phyloP scores from a whole-genome alignment of 2,329 filamentous ascomycete species.

The Domatiomyces catenatus region DNA sequence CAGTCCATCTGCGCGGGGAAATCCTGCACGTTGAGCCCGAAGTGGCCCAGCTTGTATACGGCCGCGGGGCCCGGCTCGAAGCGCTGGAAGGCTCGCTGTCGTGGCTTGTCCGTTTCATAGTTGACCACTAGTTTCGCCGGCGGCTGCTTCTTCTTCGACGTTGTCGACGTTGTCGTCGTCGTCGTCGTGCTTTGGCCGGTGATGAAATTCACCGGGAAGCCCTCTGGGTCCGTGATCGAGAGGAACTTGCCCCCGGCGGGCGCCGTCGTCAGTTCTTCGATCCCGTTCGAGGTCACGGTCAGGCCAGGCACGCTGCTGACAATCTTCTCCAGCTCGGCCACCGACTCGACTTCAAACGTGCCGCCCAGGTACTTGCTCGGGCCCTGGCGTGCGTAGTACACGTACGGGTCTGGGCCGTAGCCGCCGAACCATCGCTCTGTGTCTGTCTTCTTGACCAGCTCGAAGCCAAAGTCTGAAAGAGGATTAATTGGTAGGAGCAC shows the following conservation, averaged over 20 bases:
- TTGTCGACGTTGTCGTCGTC: not conserved
- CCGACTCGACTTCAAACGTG: constrained; percentile 28
- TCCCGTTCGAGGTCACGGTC: constrained; percentile 11
- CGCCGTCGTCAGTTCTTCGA: constrained; percentile 15
- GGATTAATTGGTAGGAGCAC: too few relatives aligned
- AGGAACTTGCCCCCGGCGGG: constrained; percentile 17
- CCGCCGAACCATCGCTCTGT: constrained; percentile 28
- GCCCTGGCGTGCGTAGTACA: constrained; percentile 29
- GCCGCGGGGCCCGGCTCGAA: constrained; percentile 34
- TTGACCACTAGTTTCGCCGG: constrained; percentile 23
- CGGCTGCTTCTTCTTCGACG: constrained; percentile 10
- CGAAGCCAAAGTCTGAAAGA: constrained; percentile 29
- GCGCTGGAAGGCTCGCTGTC: constrained; percentile 26
- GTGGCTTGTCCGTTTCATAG: constrained; percentile 24
- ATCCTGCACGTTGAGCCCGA: constrained; percentile 27
- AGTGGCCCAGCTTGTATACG: constrained; percentile 37
- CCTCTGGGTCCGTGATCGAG: constrained; percentile 17
- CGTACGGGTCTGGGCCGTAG: constrained; percentile 31
- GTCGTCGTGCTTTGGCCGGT: constrained; percentile 12
- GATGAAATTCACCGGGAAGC: constrained; percentile 18
- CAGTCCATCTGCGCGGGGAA: constrained; percentile 26
- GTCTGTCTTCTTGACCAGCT: constrained; percentile 24
- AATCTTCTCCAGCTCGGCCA: constrained; percentile 28
- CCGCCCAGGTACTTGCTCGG: constrained; percentile 30
- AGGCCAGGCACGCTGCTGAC: constrained; percentile 7